phyloP scores from a whole-genome alignment of 768 basidiomycete species.

The Cystofilobasidium capitatum region DNA sequence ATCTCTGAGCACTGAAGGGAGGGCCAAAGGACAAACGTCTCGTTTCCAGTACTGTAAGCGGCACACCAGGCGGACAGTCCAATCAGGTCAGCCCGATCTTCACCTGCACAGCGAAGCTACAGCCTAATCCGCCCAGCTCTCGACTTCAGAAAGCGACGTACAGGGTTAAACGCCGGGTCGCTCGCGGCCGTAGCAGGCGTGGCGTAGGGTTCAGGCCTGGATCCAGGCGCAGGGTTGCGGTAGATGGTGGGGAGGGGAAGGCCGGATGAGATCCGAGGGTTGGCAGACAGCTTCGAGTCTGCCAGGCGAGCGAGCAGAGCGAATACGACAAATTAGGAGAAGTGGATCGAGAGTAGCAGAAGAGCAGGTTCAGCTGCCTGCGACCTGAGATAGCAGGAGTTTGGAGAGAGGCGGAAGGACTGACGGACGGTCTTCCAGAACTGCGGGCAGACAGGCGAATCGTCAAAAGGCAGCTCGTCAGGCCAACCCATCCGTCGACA shows the following conservation, averaged over 20 bases:
- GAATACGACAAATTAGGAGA: not conserved
- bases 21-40: constrained; percentile 49
- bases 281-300: not conserved
- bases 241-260: constrained; percentile 64
- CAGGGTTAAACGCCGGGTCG: constrained; percentile 33
- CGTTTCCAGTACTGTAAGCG: constrained; percentile 70
- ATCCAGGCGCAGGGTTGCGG: constrained; percentile 79
- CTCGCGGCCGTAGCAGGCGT: constrained; percentile 82
- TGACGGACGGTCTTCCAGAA: constrained; percentile 3
- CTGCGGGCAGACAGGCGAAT: not conserved
- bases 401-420: not conserved
- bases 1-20: not conserved
- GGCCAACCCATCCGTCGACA: too few species aligned
- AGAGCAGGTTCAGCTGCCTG: too few species aligned
- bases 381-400: not conserved
- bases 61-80: constrained; percentile 49
- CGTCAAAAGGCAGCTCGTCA: not conserved
- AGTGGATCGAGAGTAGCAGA: not conserved
- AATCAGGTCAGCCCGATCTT: not conserved
- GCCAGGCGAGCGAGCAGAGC: not conserved
- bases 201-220: constrained; percentile 72
- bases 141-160: not conserved
- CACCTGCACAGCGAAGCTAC: constrained; percentile 24
- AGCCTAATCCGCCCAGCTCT: not conserved
- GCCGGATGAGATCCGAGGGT: constrained; percentile 78